Percentiles rank a stretch among this genome's conserved stretches.
Conservation (phyloP, 2,329 filamentous ascomycete genomes). For the Colletotrichum musae region DNA sequence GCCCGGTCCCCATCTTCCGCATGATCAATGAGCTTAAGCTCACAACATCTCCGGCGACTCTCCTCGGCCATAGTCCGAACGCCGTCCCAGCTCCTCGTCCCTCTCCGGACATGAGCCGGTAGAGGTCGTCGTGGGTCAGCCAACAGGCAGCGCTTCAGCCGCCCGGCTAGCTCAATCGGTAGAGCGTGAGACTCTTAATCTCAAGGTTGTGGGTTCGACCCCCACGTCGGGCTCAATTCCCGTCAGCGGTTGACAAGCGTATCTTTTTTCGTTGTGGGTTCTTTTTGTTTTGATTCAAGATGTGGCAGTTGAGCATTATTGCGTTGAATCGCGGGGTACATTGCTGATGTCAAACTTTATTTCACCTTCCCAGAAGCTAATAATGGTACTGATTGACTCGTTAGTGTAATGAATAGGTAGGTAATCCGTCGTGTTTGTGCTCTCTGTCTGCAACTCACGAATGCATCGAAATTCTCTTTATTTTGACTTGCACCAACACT, state of each 20-base stretch:
- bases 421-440: too few relatives aligned
- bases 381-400: too few relatives aligned
- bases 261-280: neutral
- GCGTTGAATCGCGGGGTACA: too few relatives aligned
- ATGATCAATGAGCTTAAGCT: neutral
- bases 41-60: neutral
- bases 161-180: slow-evolving; percentile 78
- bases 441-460: too few relatives aligned
- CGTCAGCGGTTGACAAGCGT: slow-evolving; percentile 33
- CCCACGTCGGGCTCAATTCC: slow-evolving; percentile 47
- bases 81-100: neutral
- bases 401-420: too few relatives aligned
- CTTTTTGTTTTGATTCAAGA: neutral
- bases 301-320: too few relatives aligned
- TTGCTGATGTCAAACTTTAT: too few relatives aligned
- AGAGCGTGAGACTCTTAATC: slow-evolving; percentile 79
- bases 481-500: too few relatives aligned
- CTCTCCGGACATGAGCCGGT: neutral
- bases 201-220: slow-evolving; percentile 43
- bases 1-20: too few relatives aligned
- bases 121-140: neutral
- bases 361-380: too few relatives aligned
- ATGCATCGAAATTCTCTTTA: too few relatives aligned
- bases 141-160: neutral
- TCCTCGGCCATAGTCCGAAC: neutral